phyloP scores from a whole-genome alignment of 2,329 filamentous ascomycete genomes.

The Neofusicoccum parvum region DNA sequence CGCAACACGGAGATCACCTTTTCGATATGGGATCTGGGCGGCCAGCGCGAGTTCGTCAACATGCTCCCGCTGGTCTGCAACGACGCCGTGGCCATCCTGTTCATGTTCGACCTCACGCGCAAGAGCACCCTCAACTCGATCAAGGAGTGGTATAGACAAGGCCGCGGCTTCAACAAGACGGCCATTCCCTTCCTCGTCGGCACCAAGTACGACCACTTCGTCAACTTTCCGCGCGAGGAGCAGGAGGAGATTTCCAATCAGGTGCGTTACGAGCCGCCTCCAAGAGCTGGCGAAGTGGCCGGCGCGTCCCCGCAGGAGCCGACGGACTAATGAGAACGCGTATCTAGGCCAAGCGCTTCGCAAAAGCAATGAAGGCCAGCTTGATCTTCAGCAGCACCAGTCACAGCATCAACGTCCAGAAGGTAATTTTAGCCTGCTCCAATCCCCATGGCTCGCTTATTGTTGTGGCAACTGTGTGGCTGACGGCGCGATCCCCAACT shows the following conservation, averaged over 20 bases:
- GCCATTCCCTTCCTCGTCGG: conserved; percentile 98
- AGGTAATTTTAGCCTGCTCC: conserved; percentile 59
- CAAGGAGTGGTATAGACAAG: conserved; percentile 99
- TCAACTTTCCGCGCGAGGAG: conserved; percentile 96
- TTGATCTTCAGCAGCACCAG: conserved; percentile 98
- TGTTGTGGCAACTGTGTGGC: neutral
- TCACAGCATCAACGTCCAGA: conserved; percentile 99
- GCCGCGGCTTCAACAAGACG: conserved; percentile 98
- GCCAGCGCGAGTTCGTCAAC: conserved; percentile 98
- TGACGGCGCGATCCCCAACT: conserved; percentile 18
- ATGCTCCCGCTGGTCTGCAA: conserved; percentile 99
- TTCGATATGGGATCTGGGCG: conserved; percentile 97
- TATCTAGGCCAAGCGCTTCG: conserved; percentile 82
- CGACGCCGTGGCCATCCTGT: conserved; percentile 95
- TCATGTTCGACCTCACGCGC: conserved; percentile 98
- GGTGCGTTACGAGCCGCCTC: conserved; percentile 52
- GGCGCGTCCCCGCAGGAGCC: neutral
- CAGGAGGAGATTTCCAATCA: conserved; percentile 98
- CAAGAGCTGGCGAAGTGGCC: neutral
- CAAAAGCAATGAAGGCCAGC: conserved; percentile 96
- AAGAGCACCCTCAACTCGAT: conserved; percentile 99
- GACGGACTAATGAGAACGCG: conserved; percentile 2
- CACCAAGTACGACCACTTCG: conserved; percentile 99
- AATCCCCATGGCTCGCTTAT: neutral
- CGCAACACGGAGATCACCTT: conserved; percentile 99